A percentile compares a stretch with the other conserved stretches of the same genome.
phyloP scores from a whole-genome alignment of 1,284 basidiomycete genomes.

The Cryptococcus floricola region DNA sequence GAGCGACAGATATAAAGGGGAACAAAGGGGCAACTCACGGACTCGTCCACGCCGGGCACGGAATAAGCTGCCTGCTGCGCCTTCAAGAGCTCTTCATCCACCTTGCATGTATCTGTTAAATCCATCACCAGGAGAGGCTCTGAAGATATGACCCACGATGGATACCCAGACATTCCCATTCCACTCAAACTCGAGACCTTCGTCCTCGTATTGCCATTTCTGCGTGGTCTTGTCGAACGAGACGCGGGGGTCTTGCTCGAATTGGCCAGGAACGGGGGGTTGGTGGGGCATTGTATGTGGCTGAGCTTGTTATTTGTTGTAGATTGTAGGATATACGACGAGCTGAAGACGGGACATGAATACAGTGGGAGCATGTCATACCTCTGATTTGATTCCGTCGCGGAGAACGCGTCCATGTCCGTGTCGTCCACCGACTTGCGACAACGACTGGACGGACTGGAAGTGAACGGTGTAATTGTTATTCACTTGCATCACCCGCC shows the following conservation, averaged over 20 bases:
- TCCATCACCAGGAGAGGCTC: not conserved
- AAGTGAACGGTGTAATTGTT: not conserved
- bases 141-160: slow-evolving; percentile 57
- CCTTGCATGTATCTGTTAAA: slow-evolving; percentile 46
- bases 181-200: slow-evolving; percentile 85
- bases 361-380: too few species aligned
- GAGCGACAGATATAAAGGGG: not conserved
- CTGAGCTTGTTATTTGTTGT: too few species aligned
- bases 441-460: too few species aligned
- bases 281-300: slow-evolving; percentile 23
- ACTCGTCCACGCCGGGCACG: slow-evolving; percentile 82
- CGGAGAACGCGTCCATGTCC: not conserved
- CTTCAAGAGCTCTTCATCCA: slow-evolving; percentile 75
- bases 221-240: slow-evolving; percentile 64
- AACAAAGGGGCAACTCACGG: slow-evolving; percentile 55
- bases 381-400: too few species aligned
- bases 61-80: slow-evolving; percentile 91
- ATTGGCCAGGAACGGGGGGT: slow-evolving; percentile 53
- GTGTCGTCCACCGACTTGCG: not conserved
- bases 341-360: too few species aligned
- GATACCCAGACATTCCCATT: slow-evolving; percentile 79
- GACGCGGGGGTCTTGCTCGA: slow-evolving; percentile 71
- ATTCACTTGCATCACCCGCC: not conserved
- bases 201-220: slow-evolving; percentile 85
- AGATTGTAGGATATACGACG: too few species aligned